Percentiles rank a stretch among this genome's conserved stretches.
Conservation (phyloP, 768 basidiomycete genomes). For the Cystofilobasidium bisporidii region DNA sequence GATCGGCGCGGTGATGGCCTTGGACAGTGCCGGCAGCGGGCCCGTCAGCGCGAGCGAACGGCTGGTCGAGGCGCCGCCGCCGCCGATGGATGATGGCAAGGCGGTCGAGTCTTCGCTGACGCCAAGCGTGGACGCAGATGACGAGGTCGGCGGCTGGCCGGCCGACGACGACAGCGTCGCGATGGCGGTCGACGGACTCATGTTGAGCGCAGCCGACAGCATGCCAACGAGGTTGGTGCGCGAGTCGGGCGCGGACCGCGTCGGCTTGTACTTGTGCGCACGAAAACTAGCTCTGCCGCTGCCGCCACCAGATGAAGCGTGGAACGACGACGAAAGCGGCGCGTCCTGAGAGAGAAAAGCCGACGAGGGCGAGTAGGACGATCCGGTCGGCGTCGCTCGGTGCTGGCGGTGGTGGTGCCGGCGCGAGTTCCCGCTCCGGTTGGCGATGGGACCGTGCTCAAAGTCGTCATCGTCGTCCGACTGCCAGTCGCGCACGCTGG, state of each 20-base stretch:
- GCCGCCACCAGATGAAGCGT: neutral
- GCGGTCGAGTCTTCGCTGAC: no score
- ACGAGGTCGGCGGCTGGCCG: neutral
- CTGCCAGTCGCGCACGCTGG: slow-evolving; percentile 11
- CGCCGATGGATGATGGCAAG: no score
- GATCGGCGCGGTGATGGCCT: slow-evolving; percentile 14
- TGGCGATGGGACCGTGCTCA: neutral
- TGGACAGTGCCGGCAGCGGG: slow-evolving; percentile 6
- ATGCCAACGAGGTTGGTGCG: slow-evolving; percentile 18
- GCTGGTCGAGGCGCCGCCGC: no score
- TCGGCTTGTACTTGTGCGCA: neutral
- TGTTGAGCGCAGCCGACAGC: neutral
- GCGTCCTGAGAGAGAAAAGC: neutral
- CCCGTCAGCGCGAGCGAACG: neutral
- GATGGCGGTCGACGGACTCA: neutral
- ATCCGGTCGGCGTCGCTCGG: neutral
- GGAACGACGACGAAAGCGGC: neutral
- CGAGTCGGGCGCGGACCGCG: slow-evolving; percentile 20
- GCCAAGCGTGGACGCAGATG: no score
- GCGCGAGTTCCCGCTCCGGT: no score
- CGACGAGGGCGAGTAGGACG: neutral
- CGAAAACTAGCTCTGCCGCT: neutral
- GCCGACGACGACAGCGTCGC: neutral
- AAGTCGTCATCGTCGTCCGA: slow-evolving; percentile 8
- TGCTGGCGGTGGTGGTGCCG: no score